Conservation (phyloP, 805 yeast genomes). For the Limtongozyma cylindracea region DNA sequence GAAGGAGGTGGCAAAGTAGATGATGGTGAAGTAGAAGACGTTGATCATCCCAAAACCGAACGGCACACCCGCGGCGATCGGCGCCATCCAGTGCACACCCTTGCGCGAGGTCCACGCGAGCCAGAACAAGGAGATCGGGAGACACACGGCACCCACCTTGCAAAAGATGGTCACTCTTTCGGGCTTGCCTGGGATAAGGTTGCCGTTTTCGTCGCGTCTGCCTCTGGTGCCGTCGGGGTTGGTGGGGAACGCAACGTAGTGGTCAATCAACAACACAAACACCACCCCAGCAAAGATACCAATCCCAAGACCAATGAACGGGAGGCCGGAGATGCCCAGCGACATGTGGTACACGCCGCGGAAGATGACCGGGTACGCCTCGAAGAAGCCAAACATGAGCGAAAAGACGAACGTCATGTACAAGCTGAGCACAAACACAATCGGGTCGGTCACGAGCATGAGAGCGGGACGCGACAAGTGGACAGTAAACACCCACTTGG, state of each 20-base stretch:
- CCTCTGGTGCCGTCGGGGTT: too few relatives aligned
- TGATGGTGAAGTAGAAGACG: too few relatives aligned
- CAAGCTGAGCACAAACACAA: constrained; percentile 36
- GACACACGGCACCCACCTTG: constrained; percentile 37
- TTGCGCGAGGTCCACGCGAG: constrained; percentile 76
- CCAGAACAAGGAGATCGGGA: constrained; percentile 58
- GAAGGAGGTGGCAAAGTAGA: too few relatives aligned
- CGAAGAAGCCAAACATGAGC: constrained; percentile 44
- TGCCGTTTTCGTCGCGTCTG: too few relatives aligned
- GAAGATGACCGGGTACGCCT: constrained; percentile 50
- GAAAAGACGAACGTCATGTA: constrained; percentile 69
- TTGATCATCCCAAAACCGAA: too few relatives aligned
- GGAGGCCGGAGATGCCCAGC: constrained; percentile 47
- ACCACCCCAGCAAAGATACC: constrained; percentile 40
- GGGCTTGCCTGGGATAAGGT: too few relatives aligned
- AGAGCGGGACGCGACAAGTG: constrained; percentile 39
- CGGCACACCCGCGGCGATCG: too few relatives aligned
- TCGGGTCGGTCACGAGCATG: constrained; percentile 51
- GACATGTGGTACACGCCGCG: constrained; percentile 21
- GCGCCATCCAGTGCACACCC: too few relatives aligned
- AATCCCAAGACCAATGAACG: constrained; percentile 51
- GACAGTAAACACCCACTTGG: too few relatives aligned
- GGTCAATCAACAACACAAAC: constrained; percentile 28
- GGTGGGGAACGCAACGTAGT: too few relatives aligned
- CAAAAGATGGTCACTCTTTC: too few relatives aligned